Percentiles rank a stretch among this genome's conserved stretches.
Evolutionary conservation across 108 stramenopile genomes (phyloP).

Genomic region (Pseudonitzschia multistriata): DNA sequence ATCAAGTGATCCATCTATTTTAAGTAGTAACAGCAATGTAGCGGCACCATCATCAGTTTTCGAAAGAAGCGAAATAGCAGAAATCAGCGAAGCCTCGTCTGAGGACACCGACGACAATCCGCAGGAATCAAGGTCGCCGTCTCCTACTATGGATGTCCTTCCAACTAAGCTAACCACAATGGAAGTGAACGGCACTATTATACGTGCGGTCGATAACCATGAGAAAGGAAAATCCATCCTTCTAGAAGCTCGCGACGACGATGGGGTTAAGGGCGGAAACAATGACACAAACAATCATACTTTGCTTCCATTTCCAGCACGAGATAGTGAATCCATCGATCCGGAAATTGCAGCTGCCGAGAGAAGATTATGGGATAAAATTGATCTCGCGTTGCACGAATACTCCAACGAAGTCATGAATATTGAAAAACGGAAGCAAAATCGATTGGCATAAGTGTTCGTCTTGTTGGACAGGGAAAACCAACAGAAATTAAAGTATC

Average conservation of each 20-base stretch:
- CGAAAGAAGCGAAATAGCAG: neutral
- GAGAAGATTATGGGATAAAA: conserved; percentile 33
- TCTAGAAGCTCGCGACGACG: neutral
- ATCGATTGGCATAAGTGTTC: too few species aligned
- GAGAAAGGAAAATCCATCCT: neutral
- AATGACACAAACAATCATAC: neutral
- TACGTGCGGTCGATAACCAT: neutral
- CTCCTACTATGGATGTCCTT: neutral
- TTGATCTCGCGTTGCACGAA: conserved; percentile 37
- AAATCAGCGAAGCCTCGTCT: conserved; percentile 10
- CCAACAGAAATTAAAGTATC: too few species aligned
- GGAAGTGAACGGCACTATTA: neutral
- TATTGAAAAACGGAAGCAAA: too few species aligned
- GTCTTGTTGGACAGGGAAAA: too few species aligned
- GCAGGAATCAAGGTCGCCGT: neutral
- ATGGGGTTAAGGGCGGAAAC: neutral
- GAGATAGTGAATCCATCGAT: conserved; percentile 31
- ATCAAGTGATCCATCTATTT: neutral
- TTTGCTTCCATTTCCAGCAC: conserved; percentile 16
- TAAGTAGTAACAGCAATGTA: neutral
- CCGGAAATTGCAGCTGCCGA: conserved; percentile 46
- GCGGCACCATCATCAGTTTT: neutral
- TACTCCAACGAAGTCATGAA: conserved; percentile 38
- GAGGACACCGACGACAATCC: conserved; percentile 13
- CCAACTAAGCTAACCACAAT: neutral